Evolutionary conservation across 768 basidiomycete species (phyloP), one percentile per base, ranked within the genome.

Genomic region (Mycena amicta): DNA sequence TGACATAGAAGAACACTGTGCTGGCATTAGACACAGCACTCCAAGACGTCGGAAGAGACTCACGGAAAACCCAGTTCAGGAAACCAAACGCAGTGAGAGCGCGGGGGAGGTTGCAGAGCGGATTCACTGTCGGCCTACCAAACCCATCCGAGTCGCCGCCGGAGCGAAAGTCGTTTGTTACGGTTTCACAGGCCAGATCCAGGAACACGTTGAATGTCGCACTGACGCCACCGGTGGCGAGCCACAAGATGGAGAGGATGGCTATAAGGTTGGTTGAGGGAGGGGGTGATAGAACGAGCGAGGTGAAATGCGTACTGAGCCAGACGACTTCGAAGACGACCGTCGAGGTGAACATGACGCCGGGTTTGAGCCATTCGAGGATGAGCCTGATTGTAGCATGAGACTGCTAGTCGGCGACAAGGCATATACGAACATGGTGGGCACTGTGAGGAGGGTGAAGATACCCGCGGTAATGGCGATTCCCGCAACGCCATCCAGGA

Each of bases 61-160:
- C 43, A 54, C 53, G 29, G 11, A 46, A 27, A 20, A 54, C 43
- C 53, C 53, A 54, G 33, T 41, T 54, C 4, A 54, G 20, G 39
- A 54, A 54, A 15, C 39, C 37, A 43, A 54, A 54, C 23, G 53
- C 53, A 5, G 26, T 27, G 39, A 54, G 25, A 13, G 53, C 37
- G 4, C 18, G 39, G 23, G 39, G 28, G 18, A 31, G 49, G 5
- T 3, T 23, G 39, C 51, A 57, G 51, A 43, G 37, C 27, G 55
- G 29, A 25, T 12, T 54, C 18, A 30, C 20, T 20, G 59, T 43
- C 28, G 18, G 15, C 18, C 20, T n/a, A 5, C 13, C 27, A n/a
- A 31, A 20, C 2, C 23, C 41, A n/a, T n/a, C n/a, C n/a, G n/a
- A n/a, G n/a, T n/a, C 30, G 30, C 28, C 47, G n/a, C 23, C 5